These are phyloP conservation scores for Hymenoscyphus linearis DNA, from an alignment of 2,329 filamentous ascomycete genomes.

Conservation along the genomic window DNA sequence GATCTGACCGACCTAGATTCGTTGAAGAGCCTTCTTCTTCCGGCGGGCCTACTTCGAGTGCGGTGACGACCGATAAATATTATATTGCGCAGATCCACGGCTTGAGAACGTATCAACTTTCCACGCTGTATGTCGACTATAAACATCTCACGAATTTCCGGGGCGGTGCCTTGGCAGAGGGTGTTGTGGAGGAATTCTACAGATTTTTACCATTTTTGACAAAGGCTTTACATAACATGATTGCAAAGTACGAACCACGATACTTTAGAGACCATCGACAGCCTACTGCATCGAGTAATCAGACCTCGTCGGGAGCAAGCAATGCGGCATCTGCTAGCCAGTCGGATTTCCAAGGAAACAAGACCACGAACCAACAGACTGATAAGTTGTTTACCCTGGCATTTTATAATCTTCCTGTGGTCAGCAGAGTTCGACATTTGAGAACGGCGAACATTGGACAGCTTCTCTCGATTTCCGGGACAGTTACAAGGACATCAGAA, in stretches of 20 bases:
- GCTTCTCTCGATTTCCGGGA: constrained; percentile 91
- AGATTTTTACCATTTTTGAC: constrained; percentile 90
- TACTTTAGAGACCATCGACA: constrained; percentile 94
- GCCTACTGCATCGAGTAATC: constrained; percentile 67
- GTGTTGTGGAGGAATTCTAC: constrained; percentile 87
- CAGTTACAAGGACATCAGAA: constrained; percentile 93
- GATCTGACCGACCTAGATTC: constrained; percentile 41
- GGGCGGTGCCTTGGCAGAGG: constrained; percentile 76
- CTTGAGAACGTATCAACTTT: constrained; percentile 68
- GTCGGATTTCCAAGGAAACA: constrained; percentile 58
- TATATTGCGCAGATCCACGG: constrained; percentile 80
- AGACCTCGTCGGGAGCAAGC: constrained; percentile 62
- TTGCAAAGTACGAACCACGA: constrained; percentile 87
- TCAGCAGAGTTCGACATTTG: constrained; percentile 40
- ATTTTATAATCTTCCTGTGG: constrained; percentile 65
- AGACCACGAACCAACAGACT: constrained; percentile 88
- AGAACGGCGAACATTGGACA: constrained; percentile 88
- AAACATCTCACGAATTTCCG: constrained; percentile 74
- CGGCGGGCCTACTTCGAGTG: constrained; percentile 60
- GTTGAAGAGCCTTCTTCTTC: constrained; percentile 63
- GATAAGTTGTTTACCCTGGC: constrained; percentile 86
- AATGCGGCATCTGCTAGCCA: constrained; percentile 57
- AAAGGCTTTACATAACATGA: constrained; percentile 82
- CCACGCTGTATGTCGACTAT: constrained; percentile 82
- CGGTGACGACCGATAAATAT: constrained; percentile 71